phyloP scores from a whole-genome alignment of 2,329 filamentous ascomycete genomes.

The Lizonia empirigonia region DNA sequence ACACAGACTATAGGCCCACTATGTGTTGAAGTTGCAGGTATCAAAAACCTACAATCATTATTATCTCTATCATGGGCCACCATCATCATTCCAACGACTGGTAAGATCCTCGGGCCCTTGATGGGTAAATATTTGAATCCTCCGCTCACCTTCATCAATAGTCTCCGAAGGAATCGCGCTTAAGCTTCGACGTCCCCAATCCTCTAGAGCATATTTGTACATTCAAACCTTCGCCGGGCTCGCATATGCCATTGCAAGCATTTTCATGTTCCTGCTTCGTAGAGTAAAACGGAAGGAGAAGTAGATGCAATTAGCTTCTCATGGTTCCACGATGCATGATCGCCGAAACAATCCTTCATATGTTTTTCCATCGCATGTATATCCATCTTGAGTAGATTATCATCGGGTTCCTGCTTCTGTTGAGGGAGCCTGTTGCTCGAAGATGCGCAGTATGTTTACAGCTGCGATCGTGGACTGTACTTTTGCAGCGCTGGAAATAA shows the following conservation, averaged over 20 bases:
- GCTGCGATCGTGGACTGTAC: too few species aligned
- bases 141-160: neutral
- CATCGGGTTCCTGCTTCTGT: neutral
- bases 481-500: too few species aligned
- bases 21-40: conserved; percentile 50
- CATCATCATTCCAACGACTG: conserved; percentile 46
- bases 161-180: conserved; percentile 51
- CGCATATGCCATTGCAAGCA: conserved; percentile 42
- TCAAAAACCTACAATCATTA: conserved; percentile 49
- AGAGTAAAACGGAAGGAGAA: conserved; percentile 21
- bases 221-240: conserved; percentile 49
- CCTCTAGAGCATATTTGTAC: conserved; percentile 43
- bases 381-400: conserved; percentile 7
- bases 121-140: neutral
- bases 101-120: conserved; percentile 33
- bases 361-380: conserved; percentile 16
- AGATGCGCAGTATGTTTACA: too few species aligned
- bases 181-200: conserved; percentile 42
- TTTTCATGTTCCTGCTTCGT: conserved; percentile 34
- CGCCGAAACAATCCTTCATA: conserved; percentile 18
- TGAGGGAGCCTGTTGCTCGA: too few species aligned
- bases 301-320: too few species aligned
- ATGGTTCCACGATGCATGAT: conserved; percentile 20
- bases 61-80: conserved; percentile 49
- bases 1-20: conserved; percentile 48